Evolutionary conservation across 192 early-diverging fungal genomes (phyloP), one percentile per base, ranked within the genome.

Genomic region (Obelidium mucronatum): DNA sequence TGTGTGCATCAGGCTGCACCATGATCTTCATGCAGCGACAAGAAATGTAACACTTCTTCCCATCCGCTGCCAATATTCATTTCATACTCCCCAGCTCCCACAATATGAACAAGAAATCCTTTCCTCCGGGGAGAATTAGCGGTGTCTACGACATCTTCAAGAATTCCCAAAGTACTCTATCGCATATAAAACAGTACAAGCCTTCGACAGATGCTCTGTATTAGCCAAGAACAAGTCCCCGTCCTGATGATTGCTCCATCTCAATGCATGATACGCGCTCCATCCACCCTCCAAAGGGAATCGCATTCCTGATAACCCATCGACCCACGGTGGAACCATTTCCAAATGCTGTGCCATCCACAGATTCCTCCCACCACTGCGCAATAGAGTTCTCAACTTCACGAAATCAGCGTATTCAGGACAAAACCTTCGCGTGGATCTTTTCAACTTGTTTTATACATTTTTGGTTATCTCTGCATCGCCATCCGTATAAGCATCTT

Each of bases 71-170:
- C 63, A 13, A 17, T 37, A 5, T 11, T 11, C 19, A 39, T 31
- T 65, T 65, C 63, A 65, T 65, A 65, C 33, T 65, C 63, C 8
- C 11, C 63, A 65, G 63, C 63, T 13, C 63, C 63, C 13, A 65
- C 26, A 37, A 65, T 37, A 33, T 65, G 63, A 8, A 65, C 33
- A 37, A 40, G 13, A 40, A 65, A 40, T 37, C n/a, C n/a, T n/a
- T n/a, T n/a, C n/a, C n/a, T n/a, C n/a, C n/a, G n/a, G n/a, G n/a
- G n/a, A n/a, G n/a, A n/a, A n/a, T n/a, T n/a, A n/a, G n/a, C n/a
- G n/a, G 63, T 33, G 13, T 17, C 58, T 11, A 26, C 58, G 8
- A 26, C 28, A 6, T n/a, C 58, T 11, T 15, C n/a, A 26, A 8
- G 11, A 6, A 60, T 26, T 11, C 17, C 26, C 17, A 28, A 60